A percentile compares a stretch with the other conserved stretches of the same genome.
These are phyloP conservation scores for Orbilia blumenaviensis DNA, from an alignment of 2,329 filamentous ascomycete genomes.

Conservation along the genomic window DNA sequence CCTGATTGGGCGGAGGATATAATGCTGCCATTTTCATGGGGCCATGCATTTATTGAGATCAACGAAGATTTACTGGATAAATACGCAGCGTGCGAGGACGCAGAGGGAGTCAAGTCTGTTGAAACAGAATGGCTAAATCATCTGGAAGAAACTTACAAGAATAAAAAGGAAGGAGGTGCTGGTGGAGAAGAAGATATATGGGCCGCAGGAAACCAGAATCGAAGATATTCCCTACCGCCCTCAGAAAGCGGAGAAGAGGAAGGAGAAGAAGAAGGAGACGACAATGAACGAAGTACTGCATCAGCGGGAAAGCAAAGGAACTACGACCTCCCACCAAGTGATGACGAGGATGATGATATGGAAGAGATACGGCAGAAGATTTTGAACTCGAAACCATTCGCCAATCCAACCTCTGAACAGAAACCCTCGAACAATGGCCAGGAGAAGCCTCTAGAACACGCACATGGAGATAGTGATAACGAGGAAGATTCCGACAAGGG, in stretches of 20 bases:
- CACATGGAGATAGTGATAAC: conserved; percentile 75
- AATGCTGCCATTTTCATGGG: conserved; percentile 86
- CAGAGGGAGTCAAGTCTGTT: conserved; percentile 81
- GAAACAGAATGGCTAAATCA: conserved; percentile 89
- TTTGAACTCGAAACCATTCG: conserved; percentile 88
- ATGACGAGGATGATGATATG: conserved; percentile 86
- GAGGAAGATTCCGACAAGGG: conserved; percentile 64
- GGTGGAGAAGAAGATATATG: conserved; percentile 77
- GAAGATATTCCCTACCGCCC: conserved; percentile 66
- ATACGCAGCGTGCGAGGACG: conserved; percentile 84
- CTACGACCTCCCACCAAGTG: conserved; percentile 60
- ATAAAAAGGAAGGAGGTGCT: conserved; percentile 74
- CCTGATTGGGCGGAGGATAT: conserved; percentile 88
- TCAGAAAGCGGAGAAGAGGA: conserved; percentile 62
- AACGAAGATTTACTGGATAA: conserved; percentile 81
- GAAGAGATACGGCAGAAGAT: conserved; percentile 88
- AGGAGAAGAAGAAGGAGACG: conserved; percentile 62
- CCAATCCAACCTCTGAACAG: conserved; percentile 65
- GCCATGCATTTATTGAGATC: conserved; percentile 86
- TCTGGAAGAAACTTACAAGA: conserved; percentile 86
- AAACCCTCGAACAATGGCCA: conserved; percentile 63
- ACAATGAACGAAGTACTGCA: conserved; percentile 67
- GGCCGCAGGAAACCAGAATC: conserved; percentile 89
- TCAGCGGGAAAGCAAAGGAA: conserved; percentile 67
- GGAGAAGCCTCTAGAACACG: conserved; percentile 67